Percentiles rank a stretch among this genome's conserved stretches.
phyloP scores from a whole-genome alignment of 2,329 filamentous ascomycete genomes.

The Talaromyces albobiverticillius region DNA sequence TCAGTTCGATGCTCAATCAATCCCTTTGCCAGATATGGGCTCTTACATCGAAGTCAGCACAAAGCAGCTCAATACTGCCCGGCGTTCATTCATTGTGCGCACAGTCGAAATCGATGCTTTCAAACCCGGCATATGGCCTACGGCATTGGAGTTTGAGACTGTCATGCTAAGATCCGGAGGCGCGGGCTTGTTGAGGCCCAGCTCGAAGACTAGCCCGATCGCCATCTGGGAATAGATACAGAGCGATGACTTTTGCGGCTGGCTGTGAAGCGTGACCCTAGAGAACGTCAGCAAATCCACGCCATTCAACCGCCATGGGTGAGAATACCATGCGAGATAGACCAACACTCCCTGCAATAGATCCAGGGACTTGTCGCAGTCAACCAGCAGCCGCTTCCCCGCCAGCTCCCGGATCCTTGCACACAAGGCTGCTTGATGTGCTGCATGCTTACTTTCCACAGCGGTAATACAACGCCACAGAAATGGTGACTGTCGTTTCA shows the following conservation, averaged over 20 bases:
- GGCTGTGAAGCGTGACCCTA: neutral
- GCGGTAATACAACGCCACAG: conserved; percentile 52
- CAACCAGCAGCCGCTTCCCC: conserved; percentile 45
- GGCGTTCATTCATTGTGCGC: conserved; percentile 46
- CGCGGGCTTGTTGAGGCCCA: conserved; percentile 18
- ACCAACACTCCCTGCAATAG: conserved; percentile 51
- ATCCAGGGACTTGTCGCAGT: conserved; percentile 51
- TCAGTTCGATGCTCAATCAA: neutral
- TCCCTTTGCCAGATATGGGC: neutral
- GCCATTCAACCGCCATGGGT: neutral
- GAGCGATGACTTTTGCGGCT: conserved; percentile 5
- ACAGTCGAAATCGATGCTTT: conserved; percentile 17
- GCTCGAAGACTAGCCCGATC: conserved; percentile 14
- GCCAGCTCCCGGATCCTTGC: conserved; percentile 45
- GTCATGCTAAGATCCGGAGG: neutral
- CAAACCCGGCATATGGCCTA: neutral
- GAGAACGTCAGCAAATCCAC: neutral
- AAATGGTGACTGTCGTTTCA: conserved; percentile 46
- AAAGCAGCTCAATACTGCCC: conserved; percentile 49
- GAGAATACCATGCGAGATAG: conserved; percentile 44
- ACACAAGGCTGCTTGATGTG: conserved; percentile 40
- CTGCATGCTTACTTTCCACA: conserved; percentile 42
- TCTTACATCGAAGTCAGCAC: conserved; percentile 35
- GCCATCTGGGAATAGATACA: conserved; percentile 17
- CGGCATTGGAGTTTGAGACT: neutral